Conservation (phyloP, 805 yeast genomes). For the Wickerhamomyces bisporus region DNA sequence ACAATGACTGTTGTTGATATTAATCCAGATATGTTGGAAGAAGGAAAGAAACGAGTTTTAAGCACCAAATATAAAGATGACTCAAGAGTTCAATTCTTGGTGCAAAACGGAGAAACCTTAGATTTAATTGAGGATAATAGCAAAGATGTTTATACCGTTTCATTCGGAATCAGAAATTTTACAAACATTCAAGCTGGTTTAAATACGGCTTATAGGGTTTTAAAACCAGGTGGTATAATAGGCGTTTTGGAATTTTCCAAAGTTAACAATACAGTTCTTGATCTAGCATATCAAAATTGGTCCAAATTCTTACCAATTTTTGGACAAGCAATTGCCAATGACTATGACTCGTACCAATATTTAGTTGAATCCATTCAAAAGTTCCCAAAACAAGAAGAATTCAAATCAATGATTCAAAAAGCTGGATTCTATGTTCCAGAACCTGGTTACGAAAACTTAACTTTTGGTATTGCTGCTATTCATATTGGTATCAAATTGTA, state of each 20-base stretch:
- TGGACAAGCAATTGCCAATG: constrained; percentile 95
- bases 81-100: constrained; percentile 68
- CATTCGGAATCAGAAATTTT: constrained; percentile 96
- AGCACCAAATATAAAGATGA: constrained; percentile 46
- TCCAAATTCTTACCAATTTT: constrained; percentile 84
- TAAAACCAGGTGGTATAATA: constrained; percentile 96
- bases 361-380: constrained; percentile 89
- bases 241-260: constrained; percentile 95
- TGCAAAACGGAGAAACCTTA: constrained; percentile 88
- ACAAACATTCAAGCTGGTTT: constrained; percentile 92
- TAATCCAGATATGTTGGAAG: constrained; percentile 91
- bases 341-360: constrained; percentile 93
- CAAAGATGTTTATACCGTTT: constrained; percentile 92
- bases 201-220: constrained; percentile 90
- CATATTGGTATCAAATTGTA: constrained; percentile 90
- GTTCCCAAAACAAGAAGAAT: constrained; percentile 90
- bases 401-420: constrained; percentile 84
- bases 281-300: constrained; percentile 78
- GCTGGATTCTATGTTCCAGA: constrained; percentile 94
- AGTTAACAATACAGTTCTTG: constrained; percentile 74
- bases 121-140: constrained; percentile 81
- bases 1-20: constrained; percentile 92
- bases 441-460: constrained; percentile 87
- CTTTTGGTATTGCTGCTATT: constrained; percentile 93
- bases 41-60: constrained; percentile 76